Percentiles rank a stretch among this genome's conserved stretches.
These are phyloP conservation scores for Tulasnella calospora DNA, from an alignment of 768 basidiomycete species.

Conservation along the genomic window DNA sequence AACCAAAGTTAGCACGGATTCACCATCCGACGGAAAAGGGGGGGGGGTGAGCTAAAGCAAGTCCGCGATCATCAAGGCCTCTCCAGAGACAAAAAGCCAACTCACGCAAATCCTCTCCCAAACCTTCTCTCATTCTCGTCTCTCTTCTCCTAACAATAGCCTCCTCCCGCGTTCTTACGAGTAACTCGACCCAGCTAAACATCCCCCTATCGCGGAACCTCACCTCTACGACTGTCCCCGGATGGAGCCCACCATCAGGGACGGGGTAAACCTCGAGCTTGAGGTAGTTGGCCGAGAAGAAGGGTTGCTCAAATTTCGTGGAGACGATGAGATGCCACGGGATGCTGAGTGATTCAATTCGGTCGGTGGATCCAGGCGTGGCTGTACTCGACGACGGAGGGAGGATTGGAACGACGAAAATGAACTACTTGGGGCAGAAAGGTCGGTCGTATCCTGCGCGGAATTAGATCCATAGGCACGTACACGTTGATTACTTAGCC, in stretches of 20 bases:
- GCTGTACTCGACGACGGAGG: neutral
- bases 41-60: neutral
- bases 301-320: constrained; percentile 23
- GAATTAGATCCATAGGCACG: neutral
- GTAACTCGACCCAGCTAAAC: constrained; percentile 20
- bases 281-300: constrained; percentile 27
- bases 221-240: constrained; percentile 20
- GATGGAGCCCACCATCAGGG: constrained; percentile 18
- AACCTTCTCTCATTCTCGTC: neutral
- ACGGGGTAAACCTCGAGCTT: constrained; percentile 20
- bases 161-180: constrained; percentile 13
- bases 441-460: neutral
- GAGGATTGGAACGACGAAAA: neutral
- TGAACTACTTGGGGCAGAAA: neutral
- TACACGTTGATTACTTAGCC: constrained; percentile 19
- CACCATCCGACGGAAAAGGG: neutral
- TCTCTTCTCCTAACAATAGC: constrained; percentile 11
- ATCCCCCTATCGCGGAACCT: constrained; percentile 23
- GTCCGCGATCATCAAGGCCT: neutral
- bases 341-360: constrained; percentile 21
- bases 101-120: constrained; percentile 17
- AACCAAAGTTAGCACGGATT: neutral
- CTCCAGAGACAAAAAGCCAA: neutral
- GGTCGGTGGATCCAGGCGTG: neutral
- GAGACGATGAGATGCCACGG: constrained; percentile 17